phyloP scores from a whole-genome alignment of 371 early-diverging fungal genomes.

The Mortierella sp. region DNA sequence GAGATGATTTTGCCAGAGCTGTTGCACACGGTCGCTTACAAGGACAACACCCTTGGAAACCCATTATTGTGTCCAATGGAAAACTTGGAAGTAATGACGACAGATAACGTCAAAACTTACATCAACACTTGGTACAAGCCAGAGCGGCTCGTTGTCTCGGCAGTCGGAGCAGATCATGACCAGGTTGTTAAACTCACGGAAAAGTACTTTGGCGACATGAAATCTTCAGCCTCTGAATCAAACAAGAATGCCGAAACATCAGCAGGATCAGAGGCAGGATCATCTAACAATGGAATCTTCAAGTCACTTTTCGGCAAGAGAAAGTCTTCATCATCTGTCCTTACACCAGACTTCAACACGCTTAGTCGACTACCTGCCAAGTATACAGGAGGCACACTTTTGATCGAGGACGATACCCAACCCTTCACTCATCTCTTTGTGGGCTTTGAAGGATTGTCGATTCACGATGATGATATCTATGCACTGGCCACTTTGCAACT shows the following conservation, averaged over 20 bases:
- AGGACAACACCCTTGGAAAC: slow-evolving; percentile 85
- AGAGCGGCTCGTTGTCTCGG: slow-evolving; percentile 91
- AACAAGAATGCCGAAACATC: slow-evolving; percentile 8
- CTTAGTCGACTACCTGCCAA: slow-evolving; percentile 57
- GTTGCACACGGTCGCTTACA: slow-evolving; percentile 87
- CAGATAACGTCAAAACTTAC: slow-evolving; percentile 74
- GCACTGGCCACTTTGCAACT: slow-evolving; percentile 90
- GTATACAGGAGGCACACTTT: slow-evolving; percentile 87
- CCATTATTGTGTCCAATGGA: slow-evolving; percentile 81
- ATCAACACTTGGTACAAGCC: slow-evolving; percentile 87
- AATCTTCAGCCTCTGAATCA: slow-evolving; percentile 10
- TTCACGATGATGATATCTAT: slow-evolving; percentile 90
- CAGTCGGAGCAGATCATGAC: slow-evolving; percentile 89
- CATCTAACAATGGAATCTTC: slow-evolving; percentile 35
- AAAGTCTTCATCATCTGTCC: slow-evolving; percentile 9
- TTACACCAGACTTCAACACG: slow-evolving; percentile 16
- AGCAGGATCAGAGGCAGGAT: slow-evolving; percentile 19
- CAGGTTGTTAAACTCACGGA: slow-evolving; percentile 78
- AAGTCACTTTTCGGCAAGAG: slow-evolving; percentile 44
- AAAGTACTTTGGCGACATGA: slow-evolving; percentile 72
- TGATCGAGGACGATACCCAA: slow-evolving; percentile 70
- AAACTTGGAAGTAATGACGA: slow-evolving; percentile 72
- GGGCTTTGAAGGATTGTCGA: slow-evolving; percentile 86
- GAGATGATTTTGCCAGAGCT: slow-evolving; percentile 90
- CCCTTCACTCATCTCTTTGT: slow-evolving; percentile 89